These are phyloP conservation scores for Cercophora samala DNA, from an alignment of 495 filamentous ascomycete species.

Conservation along the genomic window DNA sequence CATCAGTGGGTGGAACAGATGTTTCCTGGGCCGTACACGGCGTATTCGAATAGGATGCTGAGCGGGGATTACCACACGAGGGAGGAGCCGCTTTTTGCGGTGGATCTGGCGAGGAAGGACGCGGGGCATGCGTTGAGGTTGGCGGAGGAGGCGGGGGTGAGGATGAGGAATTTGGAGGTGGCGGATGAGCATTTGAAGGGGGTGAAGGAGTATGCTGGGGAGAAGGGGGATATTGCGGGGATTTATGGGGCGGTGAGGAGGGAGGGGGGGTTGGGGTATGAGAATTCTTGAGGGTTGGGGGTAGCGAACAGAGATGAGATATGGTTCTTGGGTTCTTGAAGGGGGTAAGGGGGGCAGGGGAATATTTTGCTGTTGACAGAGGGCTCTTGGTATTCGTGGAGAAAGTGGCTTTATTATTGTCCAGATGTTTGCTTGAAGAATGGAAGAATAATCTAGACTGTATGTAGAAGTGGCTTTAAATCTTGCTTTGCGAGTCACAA, in stretches of 20 bases:
- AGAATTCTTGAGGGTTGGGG: constrained; percentile 48
- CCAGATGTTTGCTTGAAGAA: neutral
- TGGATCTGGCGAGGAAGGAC: constrained; percentile 85
- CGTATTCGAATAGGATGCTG: constrained; percentile 71
- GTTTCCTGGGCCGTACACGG: constrained; percentile 61
- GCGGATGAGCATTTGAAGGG: constrained; percentile 60
- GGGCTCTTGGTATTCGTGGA: too few species aligned
- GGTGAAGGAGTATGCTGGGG: constrained; percentile 70
- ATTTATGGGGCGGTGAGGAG: constrained; percentile 76
- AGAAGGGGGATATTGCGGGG: constrained; percentile 75
- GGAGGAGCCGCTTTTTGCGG: constrained; percentile 74
- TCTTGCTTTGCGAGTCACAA: neutral
- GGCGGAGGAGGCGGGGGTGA: constrained; percentile 59
- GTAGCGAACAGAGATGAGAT: too few species aligned
- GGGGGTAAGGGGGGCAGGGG: neutral
- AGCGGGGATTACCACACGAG: constrained; percentile 65
- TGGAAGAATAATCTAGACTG: neutral
- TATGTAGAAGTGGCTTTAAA: neutral
- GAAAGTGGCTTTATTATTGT: too few species aligned
- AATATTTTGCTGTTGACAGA: too few species aligned
- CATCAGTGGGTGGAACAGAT: constrained; percentile 65
- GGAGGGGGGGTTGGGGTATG: constrained; percentile 68
- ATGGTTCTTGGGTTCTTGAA: neutral
- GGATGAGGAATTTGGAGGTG: constrained; percentile 62
- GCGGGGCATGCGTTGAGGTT: constrained; percentile 67